Conservation (phyloP, 164 flowering plant genomes). For the Chimonanthus salicifolius region DNA sequence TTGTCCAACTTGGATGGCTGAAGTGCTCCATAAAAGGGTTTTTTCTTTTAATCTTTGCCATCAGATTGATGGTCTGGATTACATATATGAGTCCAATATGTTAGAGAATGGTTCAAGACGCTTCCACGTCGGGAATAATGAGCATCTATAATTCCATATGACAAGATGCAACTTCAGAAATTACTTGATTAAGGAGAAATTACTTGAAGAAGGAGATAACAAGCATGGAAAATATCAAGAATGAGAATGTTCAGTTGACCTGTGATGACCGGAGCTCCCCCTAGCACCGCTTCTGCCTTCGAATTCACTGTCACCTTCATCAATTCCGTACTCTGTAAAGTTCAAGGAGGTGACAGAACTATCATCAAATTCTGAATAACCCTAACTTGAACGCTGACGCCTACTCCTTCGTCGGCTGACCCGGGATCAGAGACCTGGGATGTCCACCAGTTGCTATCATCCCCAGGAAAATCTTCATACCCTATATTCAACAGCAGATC, state of each 20-base stretch:
- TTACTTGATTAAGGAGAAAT: too few relatives aligned
- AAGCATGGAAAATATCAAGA: too few relatives aligned
- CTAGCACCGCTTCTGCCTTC: constrained; percentile 38
- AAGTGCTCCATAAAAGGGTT: not conserved
- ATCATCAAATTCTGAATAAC: constrained; percentile 74
- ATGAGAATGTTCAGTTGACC: constrained; percentile 27
- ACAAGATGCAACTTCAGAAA: not conserved
- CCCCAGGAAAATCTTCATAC: constrained; percentile 78
- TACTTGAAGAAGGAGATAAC: too few relatives aligned
- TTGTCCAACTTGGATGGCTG: too few relatives aligned
- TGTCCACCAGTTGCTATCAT: constrained; percentile 93
- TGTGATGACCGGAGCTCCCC: constrained; percentile 49
- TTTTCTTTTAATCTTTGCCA: not conserved
- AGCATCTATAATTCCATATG: not conserved
- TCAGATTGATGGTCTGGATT: not conserved
- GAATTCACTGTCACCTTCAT: constrained; percentile 65
- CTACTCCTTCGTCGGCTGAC: constrained; percentile 53
- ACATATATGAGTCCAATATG: not conserved
- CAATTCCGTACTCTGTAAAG: constrained; percentile 52
- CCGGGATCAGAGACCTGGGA: constrained; percentile 84
- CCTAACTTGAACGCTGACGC: constrained; percentile 55
- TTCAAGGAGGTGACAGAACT: constrained; percentile 77
- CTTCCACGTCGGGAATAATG: not conserved
- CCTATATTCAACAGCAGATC: constrained; percentile 75
- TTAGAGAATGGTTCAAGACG: not conserved